Evolutionary conservation across 1,284 basidiomycete genomes (phyloP), one percentile per base, ranked within the genome.

Genomic region (Earliella scabrosa): DNA sequence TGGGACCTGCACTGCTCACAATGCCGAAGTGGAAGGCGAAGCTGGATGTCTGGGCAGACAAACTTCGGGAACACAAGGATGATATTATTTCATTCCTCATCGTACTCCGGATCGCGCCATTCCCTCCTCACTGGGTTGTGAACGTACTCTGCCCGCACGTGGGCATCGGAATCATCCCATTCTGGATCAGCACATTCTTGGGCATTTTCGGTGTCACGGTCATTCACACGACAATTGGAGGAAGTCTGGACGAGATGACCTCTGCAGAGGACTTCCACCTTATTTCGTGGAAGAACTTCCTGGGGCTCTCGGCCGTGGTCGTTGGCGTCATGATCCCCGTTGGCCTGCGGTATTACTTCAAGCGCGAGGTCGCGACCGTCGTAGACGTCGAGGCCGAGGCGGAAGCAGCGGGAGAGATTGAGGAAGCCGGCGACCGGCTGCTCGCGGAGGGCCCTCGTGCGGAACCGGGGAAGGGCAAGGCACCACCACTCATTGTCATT

Each of bases 111-210:
- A 98, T 99, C 67, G 92, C 95, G 13, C 97, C 97, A 0, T 82
- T 98, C 16, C 97, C 97, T 3, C 97, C 97, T 3, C 97, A 99
- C 70, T 97, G 95, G 95, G 87, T 97, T 49, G 88, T 98, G 65
- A 98, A 98, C 73, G 83, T 98, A 52, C 78, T 98, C 14, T 90
- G 93, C 50, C 97, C 97, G 0, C 97, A 99, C 68, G 83, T 99
- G 14, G 94, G 95, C 20, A 97, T 99, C 62, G 82, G 85, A 3
- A 73, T 96, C 48, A 71, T 87, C 18, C 82, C 90, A 0, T 99
- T 99, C 73, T 99, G 95, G 95, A 75, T 85, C 48, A 91, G 88
- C 64, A 95, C 94, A 0, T 95, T 92, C 73, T 78, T 97, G 31
- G 97, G 96, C 1, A 94, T 98, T 64, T 83, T 95, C 50, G 95